phyloP scores from a whole-genome alignment of 2,329 filamentous ascomycete genomes.

The Fusarium domesticum region DNA sequence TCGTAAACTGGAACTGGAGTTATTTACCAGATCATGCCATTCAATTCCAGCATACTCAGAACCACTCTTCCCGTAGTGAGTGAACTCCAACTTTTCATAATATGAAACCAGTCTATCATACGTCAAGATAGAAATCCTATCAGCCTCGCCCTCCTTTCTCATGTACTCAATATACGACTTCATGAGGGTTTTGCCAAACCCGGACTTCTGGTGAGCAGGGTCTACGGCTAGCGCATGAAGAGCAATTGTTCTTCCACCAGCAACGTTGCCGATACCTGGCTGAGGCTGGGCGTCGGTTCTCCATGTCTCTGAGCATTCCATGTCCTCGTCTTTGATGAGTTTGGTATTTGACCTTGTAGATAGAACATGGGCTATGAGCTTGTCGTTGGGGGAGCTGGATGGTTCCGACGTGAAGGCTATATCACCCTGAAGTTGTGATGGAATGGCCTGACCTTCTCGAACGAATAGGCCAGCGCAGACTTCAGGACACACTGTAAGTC shows the following conservation, averaged over 20 bases:
- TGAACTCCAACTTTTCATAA: constrained; percentile 32
- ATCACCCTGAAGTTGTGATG: constrained; percentile 3
- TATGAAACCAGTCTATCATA: constrained; percentile 31
- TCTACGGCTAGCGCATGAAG: constrained; percentile 30
- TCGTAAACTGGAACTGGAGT: background rate
- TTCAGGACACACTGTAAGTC: constrained; percentile 27
- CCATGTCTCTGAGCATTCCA: constrained; percentile 28
- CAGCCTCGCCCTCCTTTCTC: constrained; percentile 11
- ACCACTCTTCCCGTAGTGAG: constrained; percentile 31
- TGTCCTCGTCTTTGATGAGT: constrained; percentile 27
- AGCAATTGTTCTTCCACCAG: constrained; percentile 28
- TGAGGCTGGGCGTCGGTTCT: constrained; percentile 15
- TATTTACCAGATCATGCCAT: constrained; percentile 33
- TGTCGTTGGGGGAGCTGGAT: constrained; percentile 5
- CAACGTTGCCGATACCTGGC: constrained; percentile 22
- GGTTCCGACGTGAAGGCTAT: constrained; percentile 12
- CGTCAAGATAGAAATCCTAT: constrained; percentile 31
- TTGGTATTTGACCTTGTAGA: constrained; percentile 24
- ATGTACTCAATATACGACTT: constrained; percentile 22
- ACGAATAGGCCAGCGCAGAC: constrained; percentile 29
- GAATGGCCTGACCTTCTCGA: background rate
- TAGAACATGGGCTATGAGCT: constrained; percentile 29
- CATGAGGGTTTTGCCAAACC: constrained; percentile 29
- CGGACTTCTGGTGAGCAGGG: constrained; percentile 24
- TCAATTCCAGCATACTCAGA: constrained; percentile 30